phyloP scores from a whole-genome alignment of 2,329 filamentous ascomycete species.

The Calonectria multiphialidica region DNA sequence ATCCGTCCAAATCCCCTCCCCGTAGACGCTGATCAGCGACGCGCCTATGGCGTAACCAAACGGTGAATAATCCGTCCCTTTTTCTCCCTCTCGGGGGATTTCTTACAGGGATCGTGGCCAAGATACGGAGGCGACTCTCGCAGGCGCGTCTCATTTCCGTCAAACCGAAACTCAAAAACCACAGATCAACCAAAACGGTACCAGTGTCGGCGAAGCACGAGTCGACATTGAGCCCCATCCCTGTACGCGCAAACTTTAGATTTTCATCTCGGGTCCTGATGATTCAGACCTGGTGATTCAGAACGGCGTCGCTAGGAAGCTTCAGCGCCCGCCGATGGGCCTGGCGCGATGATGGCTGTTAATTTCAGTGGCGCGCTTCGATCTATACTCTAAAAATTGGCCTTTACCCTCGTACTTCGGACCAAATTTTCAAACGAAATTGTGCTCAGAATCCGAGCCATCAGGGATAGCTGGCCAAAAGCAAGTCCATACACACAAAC shows the following conservation, averaged over 20 bases:
- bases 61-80: background rate
- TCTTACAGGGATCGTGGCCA: background rate
- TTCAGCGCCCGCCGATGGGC: background rate
- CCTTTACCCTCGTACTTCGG: background rate
- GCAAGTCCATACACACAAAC: background rate
- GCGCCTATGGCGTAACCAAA: background rate
- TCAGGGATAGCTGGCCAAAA: background rate
- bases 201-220: background rate
- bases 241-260: background rate
- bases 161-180: constrained; percentile 1
- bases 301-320: background rate
- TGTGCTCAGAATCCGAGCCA: background rate
- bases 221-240: background rate
- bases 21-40: background rate
- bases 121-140: background rate
- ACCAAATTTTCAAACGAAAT: background rate
- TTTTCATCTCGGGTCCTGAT: background rate
- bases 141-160: constrained; percentile 7
- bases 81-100: background rate
- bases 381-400: background rate
- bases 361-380: background rate
- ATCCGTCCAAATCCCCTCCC: background rate
- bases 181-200: background rate
- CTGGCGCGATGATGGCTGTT: background rate
- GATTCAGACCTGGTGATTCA: too few species aligned